These are phyloP conservation scores for Solanum aculeatissimum DNA, from an alignment of 305 asterid genomes.

Conservation along the genomic window DNA sequence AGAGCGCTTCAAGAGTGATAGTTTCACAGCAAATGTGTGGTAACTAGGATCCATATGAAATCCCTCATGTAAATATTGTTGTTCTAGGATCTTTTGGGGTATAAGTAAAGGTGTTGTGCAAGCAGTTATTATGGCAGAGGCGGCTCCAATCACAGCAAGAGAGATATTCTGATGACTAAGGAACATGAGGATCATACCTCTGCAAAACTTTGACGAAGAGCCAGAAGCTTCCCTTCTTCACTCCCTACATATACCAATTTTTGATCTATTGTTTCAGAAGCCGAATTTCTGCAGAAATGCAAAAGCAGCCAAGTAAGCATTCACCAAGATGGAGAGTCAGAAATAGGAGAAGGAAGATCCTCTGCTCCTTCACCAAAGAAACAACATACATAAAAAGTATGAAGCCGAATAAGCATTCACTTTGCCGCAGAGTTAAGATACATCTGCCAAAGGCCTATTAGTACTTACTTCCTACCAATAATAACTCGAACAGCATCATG, in stretches of 20 bases:
- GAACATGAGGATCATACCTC: conserved; percentile 36
- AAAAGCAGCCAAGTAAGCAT: not conserved
- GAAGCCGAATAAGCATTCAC: not conserved
- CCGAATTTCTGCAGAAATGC: conserved; percentile 60
- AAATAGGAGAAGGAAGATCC: not conserved
- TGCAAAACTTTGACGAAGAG: conserved; percentile 80
- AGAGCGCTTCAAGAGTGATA: not conserved
- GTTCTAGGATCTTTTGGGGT: not conserved
- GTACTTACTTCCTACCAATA: conserved; percentile 78
- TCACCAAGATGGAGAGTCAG: not conserved
- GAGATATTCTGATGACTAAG: not conserved
- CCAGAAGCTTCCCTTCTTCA: conserved; percentile 92
- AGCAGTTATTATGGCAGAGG: not conserved
- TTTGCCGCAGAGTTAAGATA: not conserved
- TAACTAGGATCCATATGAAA: not conserved
- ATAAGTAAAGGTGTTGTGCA: not conserved
- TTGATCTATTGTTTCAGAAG: conserved; percentile 79
- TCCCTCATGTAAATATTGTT: not conserved
- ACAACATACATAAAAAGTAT: not conserved
- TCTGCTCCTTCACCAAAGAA: not conserved
- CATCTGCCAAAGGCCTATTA: not conserved
- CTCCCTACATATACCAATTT: conserved; percentile 79
- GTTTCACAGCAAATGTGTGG: not conserved
- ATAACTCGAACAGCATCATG: conserved; percentile 86
- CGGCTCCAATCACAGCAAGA: not conserved